phyloP scores from a whole-genome alignment of 306 rosid species.

The Trifolium fragiferum region DNA sequence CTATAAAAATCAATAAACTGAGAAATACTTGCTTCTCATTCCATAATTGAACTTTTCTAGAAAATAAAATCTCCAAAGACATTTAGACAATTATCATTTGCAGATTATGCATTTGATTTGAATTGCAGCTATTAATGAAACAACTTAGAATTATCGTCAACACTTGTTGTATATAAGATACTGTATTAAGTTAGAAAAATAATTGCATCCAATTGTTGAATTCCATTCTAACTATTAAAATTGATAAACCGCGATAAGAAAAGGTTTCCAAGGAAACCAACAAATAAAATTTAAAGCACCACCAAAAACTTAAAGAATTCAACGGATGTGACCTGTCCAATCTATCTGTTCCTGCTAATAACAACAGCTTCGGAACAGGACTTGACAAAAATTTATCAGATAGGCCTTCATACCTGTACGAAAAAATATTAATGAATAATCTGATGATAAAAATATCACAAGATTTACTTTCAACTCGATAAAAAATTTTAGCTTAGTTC shows the following conservation, averaged over 20 bases:
- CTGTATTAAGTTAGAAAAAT: neutral
- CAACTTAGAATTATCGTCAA: constrained; percentile 7
- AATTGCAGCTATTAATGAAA: constrained; percentile 6
- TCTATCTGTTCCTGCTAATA: constrained; percentile 96
- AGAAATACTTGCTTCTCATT: neutral
- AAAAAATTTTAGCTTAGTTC: constrained; percentile 25
- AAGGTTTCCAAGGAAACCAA: constrained; percentile 16
- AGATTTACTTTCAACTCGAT: constrained; percentile 28
- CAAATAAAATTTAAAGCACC: constrained; percentile 14
- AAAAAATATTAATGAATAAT: constrained; percentile 31
- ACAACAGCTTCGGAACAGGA: constrained; percentile 89
- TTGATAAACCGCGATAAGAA: neutral
- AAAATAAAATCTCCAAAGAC: neutral
- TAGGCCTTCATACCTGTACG: constrained; percentile 95
- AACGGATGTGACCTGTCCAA: constrained; percentile 72
- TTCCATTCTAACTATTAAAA: constrained; percentile 30
- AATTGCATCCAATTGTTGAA: constrained; percentile 16
- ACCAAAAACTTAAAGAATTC: constrained; percentile 27
- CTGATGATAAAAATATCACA: neutral
- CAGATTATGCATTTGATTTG: constrained; percentile 5
- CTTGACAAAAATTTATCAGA: constrained; percentile 81
- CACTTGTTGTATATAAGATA: neutral
- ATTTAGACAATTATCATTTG: constrained; percentile 12
- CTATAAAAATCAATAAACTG: no score
- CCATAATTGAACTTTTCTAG: neutral